These are phyloP conservation scores for Sclerospora graminicola DNA, from an alignment of 352 stramenopile species.

Conservation along the genomic window DNA sequence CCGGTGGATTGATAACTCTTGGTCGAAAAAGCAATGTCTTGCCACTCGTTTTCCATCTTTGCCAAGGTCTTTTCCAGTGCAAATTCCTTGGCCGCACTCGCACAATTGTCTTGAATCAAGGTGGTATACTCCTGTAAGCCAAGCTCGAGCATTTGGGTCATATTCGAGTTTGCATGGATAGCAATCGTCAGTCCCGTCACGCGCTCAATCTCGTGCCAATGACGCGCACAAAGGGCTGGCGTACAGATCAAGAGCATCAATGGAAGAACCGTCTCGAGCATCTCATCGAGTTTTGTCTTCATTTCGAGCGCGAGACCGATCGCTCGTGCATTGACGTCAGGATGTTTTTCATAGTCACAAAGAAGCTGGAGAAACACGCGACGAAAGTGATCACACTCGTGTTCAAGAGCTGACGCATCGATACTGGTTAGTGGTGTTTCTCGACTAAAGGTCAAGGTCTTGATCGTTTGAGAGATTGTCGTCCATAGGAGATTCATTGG, in stretches of 20 bases:
- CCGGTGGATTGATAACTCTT: constrained; percentile 90
- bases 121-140: constrained; percentile 74
- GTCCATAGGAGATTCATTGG: constrained; percentile 70
- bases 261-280: constrained; percentile 46
- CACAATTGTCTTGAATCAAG: constrained; percentile 89
- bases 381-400: too few relatives aligned
- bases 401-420: too few relatives aligned
- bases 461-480: too few relatives aligned
- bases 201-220: constrained; percentile 89
- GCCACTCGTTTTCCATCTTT: constrained; percentile 91
- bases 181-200: constrained; percentile 67
- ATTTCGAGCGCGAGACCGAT: constrained; percentile 82
- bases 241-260: constrained; percentile 89
- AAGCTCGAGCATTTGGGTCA: constrained; percentile 87
- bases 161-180: constrained; percentile 79
- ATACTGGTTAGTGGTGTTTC: too few relatives aligned
- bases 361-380: too few relatives aligned
- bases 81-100: too few relatives aligned
- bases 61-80: too few relatives aligned
- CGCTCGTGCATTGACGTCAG: too few relatives aligned
- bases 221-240: constrained; percentile 84
- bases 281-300: constrained; percentile 42
- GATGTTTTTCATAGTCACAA: too few relatives aligned
- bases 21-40: constrained; percentile 86
- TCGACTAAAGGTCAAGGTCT: too few relatives aligned